These are phyloP conservation scores for Starmerella potacharoeniae DNA, from an alignment of 805 yeast species.

Conservation along the genomic window DNA sequence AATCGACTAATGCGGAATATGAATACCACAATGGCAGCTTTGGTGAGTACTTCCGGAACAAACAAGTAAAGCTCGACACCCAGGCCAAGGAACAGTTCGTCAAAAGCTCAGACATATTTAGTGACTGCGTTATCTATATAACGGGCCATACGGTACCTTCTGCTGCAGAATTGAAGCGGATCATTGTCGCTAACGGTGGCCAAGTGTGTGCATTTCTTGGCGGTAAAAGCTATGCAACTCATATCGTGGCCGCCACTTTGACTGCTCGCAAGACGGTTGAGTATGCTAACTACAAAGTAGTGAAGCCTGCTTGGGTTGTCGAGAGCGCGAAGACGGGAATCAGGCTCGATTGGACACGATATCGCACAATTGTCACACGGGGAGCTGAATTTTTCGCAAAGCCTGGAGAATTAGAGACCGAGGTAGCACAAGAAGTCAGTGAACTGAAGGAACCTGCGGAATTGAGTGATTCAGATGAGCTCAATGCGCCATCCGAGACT, in stretches of 20 bases:
- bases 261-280: conserved; percentile 66
- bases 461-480: not conserved
- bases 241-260: conserved; percentile 65
- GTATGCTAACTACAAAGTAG: conserved; percentile 60
- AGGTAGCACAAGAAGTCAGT: not conserved
- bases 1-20: conserved; percentile 12
- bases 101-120: conserved; percentile 44
- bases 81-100: conserved; percentile 28
- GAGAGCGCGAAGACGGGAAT: conserved; percentile 44
- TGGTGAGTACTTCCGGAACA: conserved; percentile 51
- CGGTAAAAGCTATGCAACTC: conserved; percentile 67
- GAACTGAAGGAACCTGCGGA: not conserved
- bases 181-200: conserved; percentile 74
- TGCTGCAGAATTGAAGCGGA: conserved; percentile 54
- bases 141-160: conserved; percentile 84
- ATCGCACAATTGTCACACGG: conserved; percentile 19
- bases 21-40: conserved; percentile 41
- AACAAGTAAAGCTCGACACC: conserved; percentile 49
- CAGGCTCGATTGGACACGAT: conserved; percentile 61
- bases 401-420: not conserved
- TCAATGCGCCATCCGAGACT: not conserved
- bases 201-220: conserved; percentile 53
- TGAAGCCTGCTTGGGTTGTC: conserved; percentile 69
- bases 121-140: conserved; percentile 58
- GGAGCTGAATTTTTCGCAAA: not conserved